Evolutionary conservation across 495 filamentous ascomycete species (phyloP).

Genomic region (Aspergillus conjunctus): DNA sequence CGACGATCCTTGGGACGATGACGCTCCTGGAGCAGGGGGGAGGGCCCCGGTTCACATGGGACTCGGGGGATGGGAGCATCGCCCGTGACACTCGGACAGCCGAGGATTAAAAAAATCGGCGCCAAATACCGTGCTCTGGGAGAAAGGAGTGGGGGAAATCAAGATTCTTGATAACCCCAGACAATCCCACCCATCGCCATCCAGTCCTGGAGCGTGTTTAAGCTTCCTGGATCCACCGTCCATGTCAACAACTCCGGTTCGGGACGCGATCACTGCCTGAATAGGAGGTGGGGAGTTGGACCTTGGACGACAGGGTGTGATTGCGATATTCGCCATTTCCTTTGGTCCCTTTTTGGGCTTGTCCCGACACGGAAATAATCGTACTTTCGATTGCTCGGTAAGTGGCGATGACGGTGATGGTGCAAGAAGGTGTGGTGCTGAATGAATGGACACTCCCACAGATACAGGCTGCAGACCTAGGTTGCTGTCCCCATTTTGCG

Average conservation of each 20-base stretch:
- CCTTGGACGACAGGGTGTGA: not conserved
- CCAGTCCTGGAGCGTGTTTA: conserved; percentile 8
- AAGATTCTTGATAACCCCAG: not conserved
- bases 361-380: not conserved
- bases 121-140: not conserved
- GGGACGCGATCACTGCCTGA: conserved; percentile 15
- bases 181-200: not conserved
- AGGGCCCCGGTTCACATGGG: conserved; percentile 20
- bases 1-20: not conserved
- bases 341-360: not conserved
- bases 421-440: not conserved
- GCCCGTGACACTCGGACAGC: conserved; percentile 19
- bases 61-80: conserved; percentile 17
- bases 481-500: not conserved
- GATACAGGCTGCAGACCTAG: not conserved
- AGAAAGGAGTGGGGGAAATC: not conserved
- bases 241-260: not conserved
- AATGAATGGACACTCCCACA: not conserved
- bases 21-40: not conserved
- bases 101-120: conserved; percentile 15
- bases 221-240: conserved; percentile 14
- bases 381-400: not conserved
- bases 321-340: not conserved
- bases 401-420: not conserved
- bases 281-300: conserved; percentile 15